phyloP scores from a whole-genome alignment of 148 eudicot species.

The Silene conica region DNA sequence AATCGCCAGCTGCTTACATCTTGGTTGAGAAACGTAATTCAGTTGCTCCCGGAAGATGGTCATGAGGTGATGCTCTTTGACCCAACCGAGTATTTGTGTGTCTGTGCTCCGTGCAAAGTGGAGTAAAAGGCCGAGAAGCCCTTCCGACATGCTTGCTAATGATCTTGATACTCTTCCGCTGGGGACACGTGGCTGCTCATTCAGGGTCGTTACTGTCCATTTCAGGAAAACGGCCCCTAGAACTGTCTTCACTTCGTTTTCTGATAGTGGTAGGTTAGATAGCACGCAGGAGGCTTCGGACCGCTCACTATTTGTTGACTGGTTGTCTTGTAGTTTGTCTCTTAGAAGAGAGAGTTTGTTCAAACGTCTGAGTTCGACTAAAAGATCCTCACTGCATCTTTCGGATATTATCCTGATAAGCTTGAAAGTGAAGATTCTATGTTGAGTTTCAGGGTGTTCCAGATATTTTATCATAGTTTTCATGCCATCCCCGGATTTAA shows the following conservation, averaged over 20 bases:
- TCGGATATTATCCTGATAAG: slow-evolving; percentile 52
- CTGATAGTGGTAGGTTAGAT: slow-evolving; percentile 51
- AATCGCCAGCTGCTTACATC: slow-evolving; percentile 43
- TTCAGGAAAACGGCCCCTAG: slow-evolving; percentile 43
- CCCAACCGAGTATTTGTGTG: slow-evolving; percentile 29
- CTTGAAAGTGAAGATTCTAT: slow-evolving; percentile 37
- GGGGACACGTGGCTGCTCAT: slow-evolving; percentile 29
- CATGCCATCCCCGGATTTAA: slow-evolving; percentile 49
- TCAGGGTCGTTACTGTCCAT: slow-evolving; percentile 47
- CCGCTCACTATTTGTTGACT: slow-evolving; percentile 38
- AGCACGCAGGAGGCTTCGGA: slow-evolving; percentile 53
- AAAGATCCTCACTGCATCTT: slow-evolving; percentile 35
- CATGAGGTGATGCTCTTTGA: slow-evolving; percentile 51
- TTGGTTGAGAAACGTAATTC: slow-evolving; percentile 35
- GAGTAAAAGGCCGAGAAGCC: slow-evolving; percentile 58
- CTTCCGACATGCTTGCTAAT: slow-evolving; percentile 44
- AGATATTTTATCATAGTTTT: slow-evolving; percentile 40
- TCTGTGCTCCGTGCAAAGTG: slow-evolving; percentile 47
- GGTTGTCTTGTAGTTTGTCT: slow-evolving; percentile 37
- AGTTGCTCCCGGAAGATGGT: slow-evolving; percentile 41
- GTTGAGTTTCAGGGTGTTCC: slow-evolving; percentile 40
- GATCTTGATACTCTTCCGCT: slow-evolving; percentile 32
- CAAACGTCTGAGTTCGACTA: slow-evolving; percentile 30
- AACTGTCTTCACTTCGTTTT: slow-evolving; percentile 41
- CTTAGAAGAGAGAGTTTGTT: slow-evolving; percentile 42